Evolutionary conservation across 768 basidiomycete species (phyloP).

Genomic region (Pleurotus cornucopiae): DNA sequence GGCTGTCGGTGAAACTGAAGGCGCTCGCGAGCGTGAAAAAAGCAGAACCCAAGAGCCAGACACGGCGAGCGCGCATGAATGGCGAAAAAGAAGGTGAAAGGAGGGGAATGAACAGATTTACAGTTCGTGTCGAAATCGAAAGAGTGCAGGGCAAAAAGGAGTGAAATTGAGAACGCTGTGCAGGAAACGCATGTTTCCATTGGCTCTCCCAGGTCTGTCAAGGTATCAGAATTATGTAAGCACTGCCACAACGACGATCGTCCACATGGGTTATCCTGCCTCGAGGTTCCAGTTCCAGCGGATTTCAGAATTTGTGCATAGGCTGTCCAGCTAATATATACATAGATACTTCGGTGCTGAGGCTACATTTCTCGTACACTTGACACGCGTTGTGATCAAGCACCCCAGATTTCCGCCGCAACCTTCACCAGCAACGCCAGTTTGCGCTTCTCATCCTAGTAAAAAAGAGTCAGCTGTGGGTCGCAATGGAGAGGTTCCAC

Average conservation of each 20-base stretch:
- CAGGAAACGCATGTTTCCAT: constrained; percentile 2
- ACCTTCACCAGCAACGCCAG: constrained; percentile 38
- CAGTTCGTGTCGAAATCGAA: not conserved
- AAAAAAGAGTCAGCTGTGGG: not conserved
- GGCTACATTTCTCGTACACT: too few relatives aligned
- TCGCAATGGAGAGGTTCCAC: not conserved
- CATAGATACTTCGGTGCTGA: too few relatives aligned
- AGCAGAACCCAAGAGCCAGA: not conserved
- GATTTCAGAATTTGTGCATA: not conserved
- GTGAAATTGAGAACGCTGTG: not conserved
- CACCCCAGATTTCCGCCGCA: constrained; percentile 43
- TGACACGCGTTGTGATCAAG: not conserved
- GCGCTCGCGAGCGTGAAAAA: constrained; percentile 21
- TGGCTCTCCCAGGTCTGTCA: not conserved
- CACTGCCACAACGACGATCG: too few relatives aligned
- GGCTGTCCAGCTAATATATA: too few relatives aligned
- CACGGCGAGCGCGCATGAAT: constrained; percentile 13
- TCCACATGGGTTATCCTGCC: too few relatives aligned
- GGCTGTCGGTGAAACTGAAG: constrained; percentile 41
- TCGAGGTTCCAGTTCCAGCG: too few relatives aligned
- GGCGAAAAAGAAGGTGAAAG: constrained; percentile 12
- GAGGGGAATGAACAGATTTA: constrained; percentile 8
- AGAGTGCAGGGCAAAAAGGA: not conserved
- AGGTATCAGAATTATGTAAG: not conserved
- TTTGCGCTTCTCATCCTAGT: constrained; percentile 47